These are phyloP conservation scores for Cinchona pubescens DNA, from an alignment of 257 asterid genomes.

Conservation along the genomic window DNA sequence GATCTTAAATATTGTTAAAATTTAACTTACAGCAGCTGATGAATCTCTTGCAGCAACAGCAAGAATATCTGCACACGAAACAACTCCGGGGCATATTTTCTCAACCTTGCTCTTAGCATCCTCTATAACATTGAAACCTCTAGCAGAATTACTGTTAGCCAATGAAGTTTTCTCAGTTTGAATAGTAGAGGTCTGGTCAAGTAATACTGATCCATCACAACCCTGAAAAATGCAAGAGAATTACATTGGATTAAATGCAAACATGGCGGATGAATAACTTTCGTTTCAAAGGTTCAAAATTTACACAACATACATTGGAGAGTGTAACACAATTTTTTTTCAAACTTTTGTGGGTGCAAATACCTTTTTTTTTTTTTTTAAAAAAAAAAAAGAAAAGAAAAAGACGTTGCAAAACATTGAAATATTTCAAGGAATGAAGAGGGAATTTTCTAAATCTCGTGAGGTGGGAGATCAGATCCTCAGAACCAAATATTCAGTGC, in stretches of 20 bases:
- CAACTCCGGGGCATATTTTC: conserved; percentile 22
- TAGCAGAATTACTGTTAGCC: conserved; percentile 12
- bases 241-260: background rate
- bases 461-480: too few species aligned
- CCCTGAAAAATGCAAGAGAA: conserved; percentile 14
- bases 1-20: background rate
- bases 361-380: too few species aligned
- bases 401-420: too few species aligned
- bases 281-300: too few species aligned
- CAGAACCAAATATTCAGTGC: too few species aligned
- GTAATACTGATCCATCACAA: conserved; percentile 23
- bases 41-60: conserved; percentile 30
- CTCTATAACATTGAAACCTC: conserved; percentile 25
- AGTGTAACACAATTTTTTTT: background rate
- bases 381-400: too few species aligned
- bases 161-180: too few species aligned
- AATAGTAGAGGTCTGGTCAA: conserved; percentile 18
- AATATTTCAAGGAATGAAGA: too few species aligned
- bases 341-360: too few species aligned
- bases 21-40: conserved; percentile 22
- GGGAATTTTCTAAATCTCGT: too few species aligned
- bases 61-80: conserved; percentile 32
- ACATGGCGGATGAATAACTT: too few species aligned
- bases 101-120: conserved; percentile 21
- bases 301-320: background rate